Evolutionary conservation across 495 filamentous ascomycete genomes (phyloP).

Genomic region (Aspergillus panamensis): DNA sequence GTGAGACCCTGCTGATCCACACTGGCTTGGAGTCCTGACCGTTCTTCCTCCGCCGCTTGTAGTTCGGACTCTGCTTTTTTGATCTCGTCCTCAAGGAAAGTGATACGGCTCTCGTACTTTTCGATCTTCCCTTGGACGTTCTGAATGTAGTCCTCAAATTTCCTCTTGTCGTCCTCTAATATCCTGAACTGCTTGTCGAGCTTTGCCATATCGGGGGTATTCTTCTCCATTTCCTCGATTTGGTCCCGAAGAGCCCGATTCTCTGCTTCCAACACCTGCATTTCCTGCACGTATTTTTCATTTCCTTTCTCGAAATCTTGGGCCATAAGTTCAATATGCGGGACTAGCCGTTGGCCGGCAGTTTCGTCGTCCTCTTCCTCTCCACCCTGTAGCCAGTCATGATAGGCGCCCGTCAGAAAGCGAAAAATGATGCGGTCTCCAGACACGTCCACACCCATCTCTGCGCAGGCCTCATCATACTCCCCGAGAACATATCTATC

Average conservation of each 20-base stretch:
- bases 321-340: constrained; percentile 88
- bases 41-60: constrained; percentile 74
- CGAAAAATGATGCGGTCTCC: constrained; percentile 90
- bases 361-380: constrained; percentile 84
- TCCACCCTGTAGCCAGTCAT: constrained; percentile 77
- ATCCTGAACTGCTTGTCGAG: constrained; percentile 81
- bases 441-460: constrained; percentile 79
- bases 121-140: constrained; percentile 74
- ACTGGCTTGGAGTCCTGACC: constrained; percentile 69
- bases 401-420: constrained; percentile 84
- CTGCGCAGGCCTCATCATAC: constrained; percentile 85
- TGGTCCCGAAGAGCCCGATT: constrained; percentile 73
- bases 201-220: constrained; percentile 72
- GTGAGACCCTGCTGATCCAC: constrained; percentile 92
- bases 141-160: constrained; percentile 89
- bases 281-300: constrained; percentile 72
- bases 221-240: constrained; percentile 83
- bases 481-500: constrained; percentile 68
- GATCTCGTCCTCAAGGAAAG: constrained; percentile 74
- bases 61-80: constrained; percentile 74
- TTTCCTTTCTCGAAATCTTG: constrained; percentile 81
- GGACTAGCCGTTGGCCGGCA: constrained; percentile 66
- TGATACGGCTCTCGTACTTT: constrained; percentile 73
- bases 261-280: constrained; percentile 79
- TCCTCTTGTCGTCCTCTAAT: constrained; percentile 82